phyloP scores from a whole-genome alignment of 2,329 filamentous ascomycete genomes.

The Moelleriella libera region DNA sequence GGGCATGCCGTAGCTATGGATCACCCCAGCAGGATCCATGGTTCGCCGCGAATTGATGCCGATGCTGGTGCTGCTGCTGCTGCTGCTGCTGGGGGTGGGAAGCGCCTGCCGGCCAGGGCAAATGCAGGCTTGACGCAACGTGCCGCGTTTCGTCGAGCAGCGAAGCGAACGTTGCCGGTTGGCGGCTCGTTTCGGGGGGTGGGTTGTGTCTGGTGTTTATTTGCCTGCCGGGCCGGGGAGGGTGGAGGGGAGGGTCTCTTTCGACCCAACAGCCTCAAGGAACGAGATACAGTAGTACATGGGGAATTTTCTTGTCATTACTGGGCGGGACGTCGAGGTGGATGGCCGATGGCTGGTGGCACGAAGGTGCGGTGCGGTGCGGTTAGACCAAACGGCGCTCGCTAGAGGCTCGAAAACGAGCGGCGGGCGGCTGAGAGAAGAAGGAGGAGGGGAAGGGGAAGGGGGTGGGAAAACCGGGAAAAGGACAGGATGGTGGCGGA shows the following conservation, averaged over 20 bases:
- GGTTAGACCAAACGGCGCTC: neutral
- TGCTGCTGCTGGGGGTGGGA: neutral
- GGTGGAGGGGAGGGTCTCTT: neutral
- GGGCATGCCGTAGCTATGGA: constrained; percentile 1
- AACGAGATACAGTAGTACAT: too few species aligned
- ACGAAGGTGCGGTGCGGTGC: neutral
- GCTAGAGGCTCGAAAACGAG: neutral
- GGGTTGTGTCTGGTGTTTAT: neutral
- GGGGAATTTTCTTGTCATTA: too few species aligned
- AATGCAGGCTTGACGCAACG: neutral
- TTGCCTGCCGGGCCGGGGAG: neutral
- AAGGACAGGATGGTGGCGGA: neutral
- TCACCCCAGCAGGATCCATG: constrained; percentile 4
- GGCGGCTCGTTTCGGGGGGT: neutral
- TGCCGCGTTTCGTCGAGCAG: neutral
- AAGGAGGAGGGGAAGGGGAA: neutral
- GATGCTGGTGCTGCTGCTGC: neutral
- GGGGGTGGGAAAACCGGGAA: neutral
- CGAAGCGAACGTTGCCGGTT: neutral
- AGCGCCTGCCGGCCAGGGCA: neutral
- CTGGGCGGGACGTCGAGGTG: too few species aligned
- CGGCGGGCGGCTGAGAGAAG: neutral
- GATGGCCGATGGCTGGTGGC: neutral
- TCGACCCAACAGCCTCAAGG: too few species aligned
- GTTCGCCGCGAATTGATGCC: neutral